phyloP scores from a whole-genome alignment of 2,329 filamentous ascomycete species.

The Xylariaceae sp. region DNA sequence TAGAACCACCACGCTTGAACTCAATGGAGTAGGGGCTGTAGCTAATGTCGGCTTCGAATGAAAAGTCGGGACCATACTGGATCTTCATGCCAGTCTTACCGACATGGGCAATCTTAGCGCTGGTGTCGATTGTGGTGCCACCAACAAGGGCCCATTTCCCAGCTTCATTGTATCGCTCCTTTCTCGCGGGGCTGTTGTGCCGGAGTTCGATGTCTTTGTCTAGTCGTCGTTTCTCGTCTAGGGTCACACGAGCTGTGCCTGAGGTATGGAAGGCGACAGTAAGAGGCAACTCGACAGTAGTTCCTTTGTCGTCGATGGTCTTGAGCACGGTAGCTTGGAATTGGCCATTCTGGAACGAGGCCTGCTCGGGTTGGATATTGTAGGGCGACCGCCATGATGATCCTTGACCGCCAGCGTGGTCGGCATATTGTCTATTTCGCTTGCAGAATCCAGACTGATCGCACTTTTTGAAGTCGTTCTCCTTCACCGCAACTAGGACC shows the following conservation, averaged over 20 bases:
- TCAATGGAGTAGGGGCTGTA: slow-evolving; percentile 82
- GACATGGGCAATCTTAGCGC: slow-evolving; percentile 65
- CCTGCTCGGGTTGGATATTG: slow-evolving; percentile 66
- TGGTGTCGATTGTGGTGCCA: slow-evolving; percentile 69
- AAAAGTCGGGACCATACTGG: slow-evolving; percentile 71
- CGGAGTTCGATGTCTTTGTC: slow-evolving; percentile 87
- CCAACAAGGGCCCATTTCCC: slow-evolving; percentile 85
- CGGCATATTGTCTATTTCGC: slow-evolving; percentile 86
- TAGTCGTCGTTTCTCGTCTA: slow-evolving; percentile 88
- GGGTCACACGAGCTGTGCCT: slow-evolving; percentile 78
- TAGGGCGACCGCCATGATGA: slow-evolving; percentile 79
- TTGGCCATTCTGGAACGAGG: slow-evolving; percentile 75
- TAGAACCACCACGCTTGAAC: slow-evolving; percentile 78
- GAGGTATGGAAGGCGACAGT: slow-evolving; percentile 87
- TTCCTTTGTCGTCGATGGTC: slow-evolving; percentile 61
- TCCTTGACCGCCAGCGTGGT: slow-evolving; percentile 64
- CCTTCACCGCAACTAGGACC: slow-evolving; percentile 74
- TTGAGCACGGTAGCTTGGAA: slow-evolving; percentile 82
- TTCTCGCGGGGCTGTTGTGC: slow-evolving; percentile 78
- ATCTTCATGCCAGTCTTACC: slow-evolving; percentile 69
- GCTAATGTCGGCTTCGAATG: slow-evolving; percentile 78
- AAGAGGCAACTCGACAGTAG: slow-evolving; percentile 76
- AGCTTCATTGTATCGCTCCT: slow-evolving; percentile 92
- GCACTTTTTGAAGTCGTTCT: slow-evolving; percentile 97
- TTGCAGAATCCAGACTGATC: slow-evolving; percentile 95